Conservation (phyloP, 306 rosid genomes). For the Medicago ruthenica region DNA sequence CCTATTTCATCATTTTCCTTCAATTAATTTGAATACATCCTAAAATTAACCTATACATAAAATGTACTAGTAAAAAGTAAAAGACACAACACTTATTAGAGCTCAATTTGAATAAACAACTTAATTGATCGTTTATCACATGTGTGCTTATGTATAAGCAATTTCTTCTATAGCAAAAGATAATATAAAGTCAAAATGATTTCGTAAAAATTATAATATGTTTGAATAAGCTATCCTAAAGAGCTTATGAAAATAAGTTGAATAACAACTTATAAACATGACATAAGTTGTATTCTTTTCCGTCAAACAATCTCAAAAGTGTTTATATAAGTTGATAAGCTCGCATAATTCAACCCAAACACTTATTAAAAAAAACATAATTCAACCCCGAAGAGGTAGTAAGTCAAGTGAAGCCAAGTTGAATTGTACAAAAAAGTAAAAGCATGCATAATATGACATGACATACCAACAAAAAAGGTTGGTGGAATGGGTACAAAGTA, state of each 20-base stretch:
- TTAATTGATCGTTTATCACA: neutral
- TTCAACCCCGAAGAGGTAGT: neutral
- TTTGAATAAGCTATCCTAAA: neutral
- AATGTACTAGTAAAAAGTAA: neutral
- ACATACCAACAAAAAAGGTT: conserved; percentile 10
- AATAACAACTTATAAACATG: neutral
- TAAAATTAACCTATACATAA: neutral
- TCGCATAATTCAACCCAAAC: neutral
- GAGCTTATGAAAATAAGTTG: neutral
- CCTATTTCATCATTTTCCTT: neutral
- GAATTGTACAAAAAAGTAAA: conserved; percentile 1
- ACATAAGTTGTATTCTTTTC: neutral
- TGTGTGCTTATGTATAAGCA: neutral
- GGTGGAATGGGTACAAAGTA: neutral
- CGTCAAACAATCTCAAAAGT: neutral
- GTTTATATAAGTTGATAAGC: neutral
- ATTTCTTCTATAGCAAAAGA: neutral
- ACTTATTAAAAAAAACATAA: too few relatives aligned
- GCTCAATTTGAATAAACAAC: neutral
- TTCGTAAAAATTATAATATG: neutral
- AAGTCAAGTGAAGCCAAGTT: conserved; percentile 2
- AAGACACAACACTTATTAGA: neutral
- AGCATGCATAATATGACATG: conserved; percentile 8
- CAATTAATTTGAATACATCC: neutral
- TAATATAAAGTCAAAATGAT: neutral